Conservation (phyloP, 2,329 filamentous ascomycete genomes). For the Aspergillus brasiliensis region DNA sequence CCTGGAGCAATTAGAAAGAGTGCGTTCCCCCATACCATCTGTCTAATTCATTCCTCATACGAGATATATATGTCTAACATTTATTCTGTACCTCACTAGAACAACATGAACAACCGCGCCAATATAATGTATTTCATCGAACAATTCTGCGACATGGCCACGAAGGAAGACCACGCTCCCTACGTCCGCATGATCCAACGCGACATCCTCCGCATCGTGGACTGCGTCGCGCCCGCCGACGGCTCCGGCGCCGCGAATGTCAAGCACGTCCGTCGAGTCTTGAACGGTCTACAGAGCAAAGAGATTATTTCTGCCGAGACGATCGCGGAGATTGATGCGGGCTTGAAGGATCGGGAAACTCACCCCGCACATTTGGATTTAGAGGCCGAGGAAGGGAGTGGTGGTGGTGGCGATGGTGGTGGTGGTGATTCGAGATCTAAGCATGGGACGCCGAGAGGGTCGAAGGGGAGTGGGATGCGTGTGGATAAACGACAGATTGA, state of each 20-base stretch:
- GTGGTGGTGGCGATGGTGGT: constrained; percentile 25
- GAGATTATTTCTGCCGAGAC: constrained; percentile 72
- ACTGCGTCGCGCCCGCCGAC: constrained; percentile 85
- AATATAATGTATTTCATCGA: constrained; percentile 99
- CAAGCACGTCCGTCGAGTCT: constrained; percentile 82
- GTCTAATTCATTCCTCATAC: not conserved
- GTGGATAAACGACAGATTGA: constrained; percentile 88
- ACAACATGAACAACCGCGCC: constrained; percentile 93
- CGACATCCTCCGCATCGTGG: constrained; percentile 87
- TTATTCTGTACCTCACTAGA: constrained; percentile 51
- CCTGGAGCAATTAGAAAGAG: constrained; percentile 87
- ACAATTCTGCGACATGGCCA: constrained; percentile 84
- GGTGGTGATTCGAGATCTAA: constrained; percentile 26
- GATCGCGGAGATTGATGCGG: constrained; percentile 77
- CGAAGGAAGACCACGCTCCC: constrained; percentile 71
- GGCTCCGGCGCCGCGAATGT: constrained; percentile 90
- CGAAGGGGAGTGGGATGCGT: constrained; percentile 46
- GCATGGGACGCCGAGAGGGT: constrained; percentile 29
- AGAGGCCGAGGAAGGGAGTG: constrained; percentile 23
- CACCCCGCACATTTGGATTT: constrained; percentile 59
- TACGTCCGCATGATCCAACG: constrained; percentile 95
- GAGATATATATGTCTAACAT: too few relatives aligned
- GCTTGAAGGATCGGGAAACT: constrained; percentile 76
- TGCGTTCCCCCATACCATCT: constrained; percentile 40
- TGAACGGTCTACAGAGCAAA: constrained; percentile 70